These are phyloP conservation scores for Lachancea thermotolerans DNA, from an alignment of 805 yeast genomes.

Conservation along the genomic window DNA sequence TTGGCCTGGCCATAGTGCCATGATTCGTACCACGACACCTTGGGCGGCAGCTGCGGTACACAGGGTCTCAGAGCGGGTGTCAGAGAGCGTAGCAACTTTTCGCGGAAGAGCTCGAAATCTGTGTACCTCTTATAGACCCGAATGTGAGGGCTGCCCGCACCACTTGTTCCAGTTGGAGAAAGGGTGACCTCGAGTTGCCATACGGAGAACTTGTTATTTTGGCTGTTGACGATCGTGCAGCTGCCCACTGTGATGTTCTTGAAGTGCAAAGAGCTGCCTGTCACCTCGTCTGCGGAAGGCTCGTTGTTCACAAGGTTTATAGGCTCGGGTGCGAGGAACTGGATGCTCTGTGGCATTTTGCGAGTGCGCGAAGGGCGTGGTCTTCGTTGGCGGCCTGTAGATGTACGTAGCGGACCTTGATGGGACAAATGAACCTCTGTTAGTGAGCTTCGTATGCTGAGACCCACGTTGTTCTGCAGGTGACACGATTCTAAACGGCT, in stretches of 20 bases:
- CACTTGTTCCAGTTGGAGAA: slow-evolving; percentile 5
- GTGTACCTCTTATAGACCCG: slow-evolving; percentile 53
- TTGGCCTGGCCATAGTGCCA: slow-evolving; percentile 29
- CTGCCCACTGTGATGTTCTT: slow-evolving; percentile 16
- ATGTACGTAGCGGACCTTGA: too few relatives aligned
- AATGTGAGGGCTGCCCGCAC: slow-evolving; percentile 24
- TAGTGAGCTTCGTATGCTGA: too few relatives aligned
- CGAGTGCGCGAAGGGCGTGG: not conserved
- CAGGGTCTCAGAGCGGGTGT: slow-evolving; percentile 27
- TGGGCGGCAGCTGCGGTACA: slow-evolving; percentile 49
- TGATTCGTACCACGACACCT: slow-evolving; percentile 33
- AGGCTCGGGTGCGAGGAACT: slow-evolving; percentile 23
- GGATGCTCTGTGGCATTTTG: slow-evolving; percentile 10
- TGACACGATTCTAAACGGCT: too few relatives aligned
- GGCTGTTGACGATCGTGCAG: slow-evolving; percentile 26
- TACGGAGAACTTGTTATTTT: slow-evolving; percentile 23
- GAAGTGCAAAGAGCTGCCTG: slow-evolving; percentile 4
- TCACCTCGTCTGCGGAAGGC: slow-evolving; percentile 3
- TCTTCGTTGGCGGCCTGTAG: not conserved
- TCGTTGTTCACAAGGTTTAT: slow-evolving; percentile 20
- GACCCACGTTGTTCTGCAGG: too few relatives aligned
- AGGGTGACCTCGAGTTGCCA: slow-evolving; percentile 25
- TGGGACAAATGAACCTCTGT: too few relatives aligned
- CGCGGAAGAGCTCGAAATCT: slow-evolving; percentile 50
- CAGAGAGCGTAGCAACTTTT: slow-evolving; percentile 30